These are phyloP conservation scores for Jaapia argillacea DNA, from an alignment of 768 basidiomycete species.

Conservation along the genomic window DNA sequence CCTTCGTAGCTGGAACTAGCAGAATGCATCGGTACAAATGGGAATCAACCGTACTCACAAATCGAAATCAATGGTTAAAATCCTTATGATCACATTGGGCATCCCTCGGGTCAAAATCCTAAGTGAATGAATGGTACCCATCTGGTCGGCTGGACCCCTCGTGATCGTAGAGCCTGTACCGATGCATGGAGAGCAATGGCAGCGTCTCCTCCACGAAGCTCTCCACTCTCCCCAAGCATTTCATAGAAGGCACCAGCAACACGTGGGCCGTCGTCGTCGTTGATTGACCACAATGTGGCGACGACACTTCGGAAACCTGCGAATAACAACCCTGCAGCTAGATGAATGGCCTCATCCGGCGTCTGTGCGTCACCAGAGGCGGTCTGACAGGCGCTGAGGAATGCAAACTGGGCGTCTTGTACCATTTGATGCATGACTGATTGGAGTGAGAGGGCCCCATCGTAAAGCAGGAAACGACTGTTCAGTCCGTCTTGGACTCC, in stretches of 20 bases:
- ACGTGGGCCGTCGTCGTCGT: neutral
- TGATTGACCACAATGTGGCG: conserved; percentile 5
- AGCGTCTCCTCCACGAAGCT: no score
- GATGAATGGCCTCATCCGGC: conserved; percentile 4
- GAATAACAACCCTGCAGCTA: conserved; percentile 6
- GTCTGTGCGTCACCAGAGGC: neutral
- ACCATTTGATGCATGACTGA: neutral
- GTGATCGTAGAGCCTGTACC: no score
- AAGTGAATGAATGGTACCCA: no score
- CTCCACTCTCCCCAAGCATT: neutral
- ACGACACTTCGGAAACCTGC: conserved; percentile 3
- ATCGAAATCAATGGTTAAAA: no score
- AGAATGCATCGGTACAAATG: no score
- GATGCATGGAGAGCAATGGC: no score
- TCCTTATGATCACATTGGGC: no score
- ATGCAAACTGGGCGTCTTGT: neutral
- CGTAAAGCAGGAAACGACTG: neutral
- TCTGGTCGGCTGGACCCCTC: no score
- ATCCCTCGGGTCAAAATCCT: no score
- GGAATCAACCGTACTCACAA: no score
- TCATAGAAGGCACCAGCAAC: neutral
- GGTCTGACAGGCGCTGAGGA: conserved; percentile 3
- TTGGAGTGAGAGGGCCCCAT: neutral
- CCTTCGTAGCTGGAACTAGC: no score
- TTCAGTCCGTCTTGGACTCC: conserved; percentile 11